phyloP scores from a whole-genome alignment of 163 green algal genomes.

The Scenedesmus sp. region DNA sequence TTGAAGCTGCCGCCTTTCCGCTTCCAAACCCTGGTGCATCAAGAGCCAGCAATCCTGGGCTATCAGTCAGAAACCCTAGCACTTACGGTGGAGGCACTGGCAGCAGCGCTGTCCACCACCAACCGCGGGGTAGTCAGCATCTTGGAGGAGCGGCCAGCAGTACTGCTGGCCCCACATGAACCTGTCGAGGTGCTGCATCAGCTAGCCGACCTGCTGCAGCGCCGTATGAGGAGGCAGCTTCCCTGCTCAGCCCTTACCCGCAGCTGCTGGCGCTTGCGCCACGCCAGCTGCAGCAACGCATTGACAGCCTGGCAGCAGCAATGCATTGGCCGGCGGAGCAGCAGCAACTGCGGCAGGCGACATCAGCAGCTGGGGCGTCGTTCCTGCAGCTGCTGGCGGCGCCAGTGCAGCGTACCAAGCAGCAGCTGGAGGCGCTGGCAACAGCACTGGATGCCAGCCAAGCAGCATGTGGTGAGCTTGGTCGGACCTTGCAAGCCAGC shows the following conservation, averaged over 20 bases:
- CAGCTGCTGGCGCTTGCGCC: conserved; percentile 8
- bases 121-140: neutral
- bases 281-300: conserved; percentile 11
- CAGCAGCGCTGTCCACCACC: neutral
- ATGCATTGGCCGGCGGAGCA: conserved; percentile 25
- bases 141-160: conserved; percentile 1
- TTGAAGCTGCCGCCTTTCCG: conserved; percentile 22
- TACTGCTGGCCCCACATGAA: neutral
- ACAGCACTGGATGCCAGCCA: neutral
- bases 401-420: neutral
- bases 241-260: conserved; percentile 12
- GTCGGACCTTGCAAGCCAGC: too few relatives aligned
- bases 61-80: conserved; percentile 6
- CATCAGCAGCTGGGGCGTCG: conserved; percentile 9
- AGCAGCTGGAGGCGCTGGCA: neutral
- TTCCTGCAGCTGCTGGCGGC: conserved; percentile 32
- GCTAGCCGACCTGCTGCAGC: neutral
- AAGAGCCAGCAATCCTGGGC: conserved; percentile 17
- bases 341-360: neutral
- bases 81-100: neutral
- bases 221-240: conserved; percentile 1
- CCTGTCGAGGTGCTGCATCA: conserved; percentile 13
- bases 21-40: conserved; percentile 8
- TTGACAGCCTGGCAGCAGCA: neutral
- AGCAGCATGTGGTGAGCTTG: neutral